Percentiles rank a stretch among this genome's conserved stretches.
These are phyloP conservation scores for Mimosa bimucronata DNA, from an alignment of 306 rosid species.

Conservation along the genomic window DNA sequence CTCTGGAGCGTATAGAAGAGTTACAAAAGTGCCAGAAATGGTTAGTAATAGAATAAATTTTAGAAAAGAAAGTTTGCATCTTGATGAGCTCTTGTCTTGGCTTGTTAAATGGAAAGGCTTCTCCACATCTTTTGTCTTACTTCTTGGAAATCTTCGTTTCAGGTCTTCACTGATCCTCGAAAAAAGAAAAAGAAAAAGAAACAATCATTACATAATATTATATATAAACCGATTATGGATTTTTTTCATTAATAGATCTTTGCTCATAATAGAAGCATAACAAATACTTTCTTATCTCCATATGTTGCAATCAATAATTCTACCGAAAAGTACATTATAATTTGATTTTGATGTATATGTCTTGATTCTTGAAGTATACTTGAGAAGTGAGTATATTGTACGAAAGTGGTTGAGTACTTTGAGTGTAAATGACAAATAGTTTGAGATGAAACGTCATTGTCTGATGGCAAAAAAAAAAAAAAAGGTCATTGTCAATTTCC, in stretches of 20 bases:
- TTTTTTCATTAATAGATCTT: neutral
- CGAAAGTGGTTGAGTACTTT: constrained; percentile 38
- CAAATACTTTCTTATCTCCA: neutral
- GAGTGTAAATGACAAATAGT: constrained; percentile 33
- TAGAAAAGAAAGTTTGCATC: constrained; percentile 74
- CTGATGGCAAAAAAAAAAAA: too few relatives aligned
- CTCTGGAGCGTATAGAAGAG: constrained; percentile 72
- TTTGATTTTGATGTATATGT: neutral
- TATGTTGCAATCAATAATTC: neutral
- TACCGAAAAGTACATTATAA: neutral
- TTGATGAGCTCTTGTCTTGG: constrained; percentile 70
- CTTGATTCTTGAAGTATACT: constrained; percentile 28
- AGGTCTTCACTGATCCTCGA: constrained; percentile 65
- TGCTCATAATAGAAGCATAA: neutral
- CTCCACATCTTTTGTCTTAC: constrained; percentile 58
- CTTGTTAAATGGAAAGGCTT: constrained; percentile 63
- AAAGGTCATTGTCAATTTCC: constrained; percentile 41
- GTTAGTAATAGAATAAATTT: constrained; percentile 59
- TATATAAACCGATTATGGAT: neutral
- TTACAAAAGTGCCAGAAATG: constrained; percentile 64
- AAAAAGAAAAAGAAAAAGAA: neutral
- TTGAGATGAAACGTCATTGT: constrained; percentile 40
- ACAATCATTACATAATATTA: neutral
- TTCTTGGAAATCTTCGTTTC: constrained; percentile 59
- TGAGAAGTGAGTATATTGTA: constrained; percentile 20